A percentile compares a stretch with the other conserved stretches of the same genome.
Conservation (phyloP, 129 eudicot species). For the Smallanthus sonchifolius region DNA sequence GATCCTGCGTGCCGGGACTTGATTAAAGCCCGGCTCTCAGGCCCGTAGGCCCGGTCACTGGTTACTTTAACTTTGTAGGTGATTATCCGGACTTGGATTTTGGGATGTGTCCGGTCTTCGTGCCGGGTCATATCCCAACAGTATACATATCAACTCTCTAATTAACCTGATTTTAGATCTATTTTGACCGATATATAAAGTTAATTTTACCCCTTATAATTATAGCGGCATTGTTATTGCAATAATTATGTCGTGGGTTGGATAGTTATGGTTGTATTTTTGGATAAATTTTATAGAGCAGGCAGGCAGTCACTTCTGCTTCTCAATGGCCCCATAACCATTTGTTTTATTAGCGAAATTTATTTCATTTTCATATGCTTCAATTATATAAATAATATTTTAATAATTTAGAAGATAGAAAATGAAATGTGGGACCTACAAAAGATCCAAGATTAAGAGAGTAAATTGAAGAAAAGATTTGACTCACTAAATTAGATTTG, state of each 20-base stretch:
- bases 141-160: neutral
- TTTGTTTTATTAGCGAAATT: slow-evolving; percentile 14
- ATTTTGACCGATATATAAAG: neutral
- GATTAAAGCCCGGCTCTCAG: no score
- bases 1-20: no score
- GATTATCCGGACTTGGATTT: no score
- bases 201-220: neutral
- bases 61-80: no score
- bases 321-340: slow-evolving; percentile 27
- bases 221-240: neutral
- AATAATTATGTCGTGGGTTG: slow-evolving; percentile 15
- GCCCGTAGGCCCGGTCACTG: no score
- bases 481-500: neutral
- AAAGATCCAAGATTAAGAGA: neutral
- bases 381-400: neutral
- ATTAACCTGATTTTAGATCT: neutral
- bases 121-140: no score
- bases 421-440: neutral
- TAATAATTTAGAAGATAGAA: neutral
- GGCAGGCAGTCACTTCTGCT: slow-evolving; percentile 20
- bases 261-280: slow-evolving; percentile 6
- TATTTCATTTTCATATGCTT: slow-evolving; percentile 1
- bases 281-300: slow-evolving; percentile 9
- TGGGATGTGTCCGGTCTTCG: no score
- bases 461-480: neutral